These are phyloP conservation scores for Cryptosporidium sp. DNA, from an alignment of 169 alveolate genomes.

Conservation along the genomic window DNA sequence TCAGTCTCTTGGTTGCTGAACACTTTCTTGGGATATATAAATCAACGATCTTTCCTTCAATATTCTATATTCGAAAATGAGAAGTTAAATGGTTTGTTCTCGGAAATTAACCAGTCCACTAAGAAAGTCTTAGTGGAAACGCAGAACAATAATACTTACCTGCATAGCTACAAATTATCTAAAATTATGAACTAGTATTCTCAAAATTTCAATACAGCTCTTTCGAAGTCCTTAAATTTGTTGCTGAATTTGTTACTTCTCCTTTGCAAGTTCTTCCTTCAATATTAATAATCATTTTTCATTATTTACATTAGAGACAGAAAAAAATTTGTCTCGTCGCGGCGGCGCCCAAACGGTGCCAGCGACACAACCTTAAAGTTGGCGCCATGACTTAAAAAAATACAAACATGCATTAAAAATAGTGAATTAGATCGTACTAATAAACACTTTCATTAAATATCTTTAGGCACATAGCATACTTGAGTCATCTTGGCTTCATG, in stretches of 20 bases:
- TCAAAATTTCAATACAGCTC: background rate
- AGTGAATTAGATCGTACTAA: background rate
- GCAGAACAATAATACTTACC: slow-evolving; percentile 7
- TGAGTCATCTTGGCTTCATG: background rate
- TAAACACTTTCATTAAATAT: background rate
- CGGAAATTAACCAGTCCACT: background rate
- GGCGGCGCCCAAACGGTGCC: background rate
- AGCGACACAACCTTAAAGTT: background rate
- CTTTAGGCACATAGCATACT: background rate
- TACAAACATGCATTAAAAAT: slow-evolving; percentile 2
- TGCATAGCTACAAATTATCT: slow-evolving; percentile 2
- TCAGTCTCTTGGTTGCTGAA: slow-evolving; percentile 92
- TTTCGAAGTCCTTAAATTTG: background rate
- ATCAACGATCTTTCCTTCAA: slow-evolving; percentile 92
- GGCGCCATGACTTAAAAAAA: background rate
- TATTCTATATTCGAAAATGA: slow-evolving; percentile 83
- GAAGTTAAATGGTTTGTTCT: background rate
- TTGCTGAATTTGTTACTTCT: background rate
- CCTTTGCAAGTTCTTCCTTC: background rate
- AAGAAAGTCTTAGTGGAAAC: background rate
- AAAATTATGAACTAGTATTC: background rate
- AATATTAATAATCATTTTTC: background rate
- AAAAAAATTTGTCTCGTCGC: slow-evolving; percentile 3
- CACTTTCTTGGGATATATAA: slow-evolving; percentile 95
- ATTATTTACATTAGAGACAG: slow-evolving; percentile 6